Evolutionary conservation across 2,329 filamentous ascomycete genomes (phyloP), one percentile per base, ranked within the genome.

Genomic region (Cadophora sp.): DNA sequence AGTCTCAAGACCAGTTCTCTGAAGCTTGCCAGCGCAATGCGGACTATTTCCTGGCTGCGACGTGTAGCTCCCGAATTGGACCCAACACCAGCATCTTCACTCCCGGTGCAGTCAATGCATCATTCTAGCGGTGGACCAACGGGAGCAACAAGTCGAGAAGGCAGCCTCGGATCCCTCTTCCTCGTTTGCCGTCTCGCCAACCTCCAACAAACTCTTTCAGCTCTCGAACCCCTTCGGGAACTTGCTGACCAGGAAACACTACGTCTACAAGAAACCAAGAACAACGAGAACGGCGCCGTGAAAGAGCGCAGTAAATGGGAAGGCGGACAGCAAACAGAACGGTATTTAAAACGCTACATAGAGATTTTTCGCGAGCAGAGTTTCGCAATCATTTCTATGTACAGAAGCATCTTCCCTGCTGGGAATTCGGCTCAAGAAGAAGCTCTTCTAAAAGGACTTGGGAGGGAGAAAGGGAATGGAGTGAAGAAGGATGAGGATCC

Each of bases 301-400:
- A 76, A 74, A 14, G 76, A 71, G 55, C 73, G 66, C 71, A 74
- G 63, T 66, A 77, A 67, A 70, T 91, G 86, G 87, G 88, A 86
- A 2, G 88, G 88, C 0, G 95, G 95, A 0, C 94, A 97, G 76
- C 96, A 98, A 79, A 97, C 94, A 0, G 96, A 98, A 79, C 87
- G 94, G 62, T 99, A 94, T 76, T 82, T 99, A 53, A 99, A 98
- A 79, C 88, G 94, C 59, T 99, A 97, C 79, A 92, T 99, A 75
- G 96, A 99, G 78, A 94, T 99, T 31, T 98, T 98, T 79, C 91
- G 96, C 63, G 96, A 99, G 80, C 96, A 99, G 80, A 97, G 93
- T 77, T 99, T 99, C 79, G 92, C 91, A 53, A 97, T 98, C 69
- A 89, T 98, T 31, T 97, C 93, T 68, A 93, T 98, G 86, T 97